These are phyloP conservation scores for Daedaleopsis sinensis DNA, from an alignment of 768 basidiomycete species.

Conservation along the genomic window DNA sequence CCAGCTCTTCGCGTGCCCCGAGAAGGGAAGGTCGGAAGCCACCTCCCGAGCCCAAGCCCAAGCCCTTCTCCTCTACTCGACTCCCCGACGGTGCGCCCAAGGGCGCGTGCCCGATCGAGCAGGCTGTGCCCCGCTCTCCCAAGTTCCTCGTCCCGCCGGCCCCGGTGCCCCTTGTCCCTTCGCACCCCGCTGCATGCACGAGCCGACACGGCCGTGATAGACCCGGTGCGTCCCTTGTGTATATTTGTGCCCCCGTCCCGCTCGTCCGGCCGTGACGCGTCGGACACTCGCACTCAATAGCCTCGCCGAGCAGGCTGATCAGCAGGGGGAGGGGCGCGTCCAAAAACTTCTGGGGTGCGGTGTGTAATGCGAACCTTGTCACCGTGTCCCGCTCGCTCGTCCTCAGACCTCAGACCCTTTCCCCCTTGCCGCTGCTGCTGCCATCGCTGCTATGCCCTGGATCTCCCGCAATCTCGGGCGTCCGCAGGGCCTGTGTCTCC, in stretches of 20 bases:
- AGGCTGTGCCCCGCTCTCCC: too few species aligned
- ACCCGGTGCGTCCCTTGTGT: not conserved
- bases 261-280: not conserved
- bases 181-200: not conserved
- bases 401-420: not conserved
- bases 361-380: constrained; percentile 22
- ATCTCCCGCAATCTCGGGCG: too few species aligned
- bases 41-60: not conserved
- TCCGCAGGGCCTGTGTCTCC: too few species aligned
- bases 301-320: constrained; percentile 1
- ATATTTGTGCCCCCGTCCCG: not conserved
- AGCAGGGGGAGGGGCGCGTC: not conserved
- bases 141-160: too few species aligned
- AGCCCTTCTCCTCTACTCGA: not conserved
- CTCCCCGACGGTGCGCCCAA: not conserved
- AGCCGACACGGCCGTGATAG: not conserved
- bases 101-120: not conserved
- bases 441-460: not conserved
- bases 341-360: constrained; percentile 23
- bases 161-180: constrained; percentile 1
- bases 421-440: not conserved
- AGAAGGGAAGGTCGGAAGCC: not conserved
- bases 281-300: constrained; percentile 9
- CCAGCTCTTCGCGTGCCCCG: constrained; percentile 3
- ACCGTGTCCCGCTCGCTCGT: constrained; percentile 7